A percentile compares a stretch with the other conserved stretches of the same genome.
Conservation (phyloP, 345 rosid genomes). For the Melaleuca alternifolia region DNA sequence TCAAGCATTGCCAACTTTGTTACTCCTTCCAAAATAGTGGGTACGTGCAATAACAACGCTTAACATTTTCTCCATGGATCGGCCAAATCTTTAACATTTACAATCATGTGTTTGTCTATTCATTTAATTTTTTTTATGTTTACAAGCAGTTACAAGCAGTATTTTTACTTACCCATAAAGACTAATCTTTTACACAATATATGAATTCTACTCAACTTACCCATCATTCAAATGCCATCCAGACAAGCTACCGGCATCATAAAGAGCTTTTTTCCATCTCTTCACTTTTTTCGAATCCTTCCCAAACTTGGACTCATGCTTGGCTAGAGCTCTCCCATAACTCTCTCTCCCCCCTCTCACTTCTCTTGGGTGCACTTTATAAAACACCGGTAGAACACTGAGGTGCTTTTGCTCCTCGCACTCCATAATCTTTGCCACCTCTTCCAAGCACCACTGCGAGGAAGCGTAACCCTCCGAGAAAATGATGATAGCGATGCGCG, state of each 20-base stretch:
- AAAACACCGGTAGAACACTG: not conserved
- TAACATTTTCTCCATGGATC: too few species aligned
- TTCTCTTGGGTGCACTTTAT: not conserved
- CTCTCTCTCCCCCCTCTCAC: not conserved
- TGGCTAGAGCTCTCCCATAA: not conserved
- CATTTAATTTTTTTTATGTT: too few species aligned
- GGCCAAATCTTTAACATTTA: too few species aligned
- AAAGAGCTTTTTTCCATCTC: not conserved
- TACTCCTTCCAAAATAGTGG: too few species aligned
- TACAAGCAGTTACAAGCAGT: too few species aligned
- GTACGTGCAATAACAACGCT: too few species aligned
- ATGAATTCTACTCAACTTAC: not conserved
- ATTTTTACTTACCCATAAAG: too few species aligned
- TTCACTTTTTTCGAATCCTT: not conserved
- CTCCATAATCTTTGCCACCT: not conserved
- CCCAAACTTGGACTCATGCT: not conserved
- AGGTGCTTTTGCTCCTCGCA: not conserved
- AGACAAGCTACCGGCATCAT: not conserved
- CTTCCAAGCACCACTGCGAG: not conserved
- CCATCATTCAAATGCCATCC: not conserved
- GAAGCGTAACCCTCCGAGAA: not conserved
- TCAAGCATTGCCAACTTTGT: too few species aligned
- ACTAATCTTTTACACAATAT: too few species aligned
- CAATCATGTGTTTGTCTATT: too few species aligned
- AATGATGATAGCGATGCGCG: not conserved